Evolutionary conservation across 164 flowering plant genomes (phyloP).

Genomic region (Buxus sempervirens): DNA sequence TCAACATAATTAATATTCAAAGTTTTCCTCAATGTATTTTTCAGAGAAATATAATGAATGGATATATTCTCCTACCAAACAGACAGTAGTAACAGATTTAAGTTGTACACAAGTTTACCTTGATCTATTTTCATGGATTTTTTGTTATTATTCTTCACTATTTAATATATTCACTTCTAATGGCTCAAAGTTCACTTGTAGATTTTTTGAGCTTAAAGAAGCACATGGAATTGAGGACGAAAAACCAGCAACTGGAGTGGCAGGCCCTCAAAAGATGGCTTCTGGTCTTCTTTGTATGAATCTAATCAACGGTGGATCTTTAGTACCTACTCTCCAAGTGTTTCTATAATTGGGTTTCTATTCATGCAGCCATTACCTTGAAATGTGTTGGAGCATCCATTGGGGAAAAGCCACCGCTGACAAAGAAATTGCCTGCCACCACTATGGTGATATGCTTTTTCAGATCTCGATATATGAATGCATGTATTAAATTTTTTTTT

Average conservation of each 20-base stretch:
- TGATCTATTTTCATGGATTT: background rate
- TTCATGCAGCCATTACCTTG: slow-evolving; percentile 64
- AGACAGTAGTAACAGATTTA: background rate
- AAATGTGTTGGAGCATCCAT: slow-evolving; percentile 89
- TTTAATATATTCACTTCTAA: background rate
- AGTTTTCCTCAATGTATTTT: too few relatives aligned
- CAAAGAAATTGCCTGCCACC: slow-evolving; percentile 81
- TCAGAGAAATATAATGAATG: too few relatives aligned
- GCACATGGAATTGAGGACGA: slow-evolving; percentile 87
- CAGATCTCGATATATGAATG: background rate
- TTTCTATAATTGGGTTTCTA: slow-evolving; percentile 6
- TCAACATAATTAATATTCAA: too few relatives aligned
- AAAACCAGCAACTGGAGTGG: slow-evolving; percentile 38
- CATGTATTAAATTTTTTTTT: background rate
- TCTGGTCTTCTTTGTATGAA: slow-evolving; percentile 79
- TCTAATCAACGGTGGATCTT: background rate
- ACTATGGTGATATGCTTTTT: slow-evolving; percentile 49
- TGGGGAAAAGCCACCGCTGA: slow-evolving; percentile 67
- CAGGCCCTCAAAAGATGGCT: slow-evolving; percentile 84
- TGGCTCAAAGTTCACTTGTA: slow-evolving; percentile 20
- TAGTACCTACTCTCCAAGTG: background rate
- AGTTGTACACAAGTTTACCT: background rate
- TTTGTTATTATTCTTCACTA: background rate
- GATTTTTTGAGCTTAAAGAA: slow-evolving; percentile 69
- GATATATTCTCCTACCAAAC: background rate